These are phyloP conservation scores for Berberis vulgaris DNA, from an alignment of 164 flowering plant genomes.

Conservation along the genomic window DNA sequence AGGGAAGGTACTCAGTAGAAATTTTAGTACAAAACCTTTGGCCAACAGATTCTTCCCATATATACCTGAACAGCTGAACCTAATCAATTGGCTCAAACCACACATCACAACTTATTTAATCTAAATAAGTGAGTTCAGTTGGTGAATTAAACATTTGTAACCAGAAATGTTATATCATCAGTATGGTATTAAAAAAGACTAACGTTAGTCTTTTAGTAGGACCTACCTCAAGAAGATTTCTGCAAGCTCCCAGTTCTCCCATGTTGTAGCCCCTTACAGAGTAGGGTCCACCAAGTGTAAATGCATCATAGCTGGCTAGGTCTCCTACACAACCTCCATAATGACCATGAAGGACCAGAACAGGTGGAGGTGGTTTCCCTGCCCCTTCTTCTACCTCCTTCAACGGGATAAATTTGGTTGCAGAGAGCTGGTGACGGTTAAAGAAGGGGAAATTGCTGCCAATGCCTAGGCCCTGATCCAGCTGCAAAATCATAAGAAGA, in stretches of 20 bases:
- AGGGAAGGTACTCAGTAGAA: too few species aligned
- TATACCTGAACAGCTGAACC: too few species aligned
- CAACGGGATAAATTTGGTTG: conserved; percentile 75
- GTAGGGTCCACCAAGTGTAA: conserved; percentile 96
- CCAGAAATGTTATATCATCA: too few species aligned
- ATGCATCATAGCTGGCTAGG: conserved; percentile 98
- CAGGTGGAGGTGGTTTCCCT: conserved; percentile 89
- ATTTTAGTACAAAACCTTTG: too few species aligned
- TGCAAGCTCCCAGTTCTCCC: conserved; percentile 98
- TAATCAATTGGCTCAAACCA: too few species aligned
- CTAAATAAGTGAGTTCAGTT: too few species aligned
- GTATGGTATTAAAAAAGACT: too few species aligned
- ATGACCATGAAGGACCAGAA: conserved; percentile 90
- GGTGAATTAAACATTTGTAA: too few species aligned
- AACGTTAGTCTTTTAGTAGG: background rate
- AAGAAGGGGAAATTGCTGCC: conserved; percentile 93
- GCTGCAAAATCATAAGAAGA: conserved; percentile 36
- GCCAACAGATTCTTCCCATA: too few species aligned
- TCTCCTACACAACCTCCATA: conserved; percentile 99
- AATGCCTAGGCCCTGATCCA: conserved; percentile 92
- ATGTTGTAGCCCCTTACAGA: conserved; percentile 97
- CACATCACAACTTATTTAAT: too few species aligned
- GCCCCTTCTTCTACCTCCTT: conserved; percentile 91
- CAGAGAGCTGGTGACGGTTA: conserved; percentile 88
- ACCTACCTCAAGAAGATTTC: conserved; percentile 89